A percentile compares a stretch with the other conserved stretches of the same genome.
phyloP scores from a whole-genome alignment of 768 basidiomycete genomes.

The Neoboletus brunneissimus region DNA sequence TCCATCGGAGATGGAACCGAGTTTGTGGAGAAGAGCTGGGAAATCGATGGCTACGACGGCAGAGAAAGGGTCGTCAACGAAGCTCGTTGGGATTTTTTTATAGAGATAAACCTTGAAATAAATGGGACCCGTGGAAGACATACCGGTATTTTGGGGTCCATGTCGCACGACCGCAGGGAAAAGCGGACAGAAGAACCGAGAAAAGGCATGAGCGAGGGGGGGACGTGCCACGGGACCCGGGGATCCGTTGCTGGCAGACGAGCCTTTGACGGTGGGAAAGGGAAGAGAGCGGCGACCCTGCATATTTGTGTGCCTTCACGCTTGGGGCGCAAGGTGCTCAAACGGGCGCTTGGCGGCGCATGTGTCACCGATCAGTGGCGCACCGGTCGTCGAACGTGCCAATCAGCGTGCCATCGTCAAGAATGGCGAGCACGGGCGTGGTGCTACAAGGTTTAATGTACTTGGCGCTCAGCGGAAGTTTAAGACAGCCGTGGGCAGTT shows the following conservation, averaged over 20 bases:
- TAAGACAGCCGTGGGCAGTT: not conserved
- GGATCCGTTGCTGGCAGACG: too few species aligned
- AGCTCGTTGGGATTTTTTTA: not conserved
- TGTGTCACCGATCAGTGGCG: too few species aligned
- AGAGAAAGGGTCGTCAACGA: not conserved
- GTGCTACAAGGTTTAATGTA: slow-evolving; percentile 8
- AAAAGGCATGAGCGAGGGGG: slow-evolving; percentile 1
- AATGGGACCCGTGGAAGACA: slow-evolving; percentile 2
- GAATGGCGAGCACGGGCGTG: slow-evolving; percentile 18
- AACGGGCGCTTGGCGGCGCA: not conserved
- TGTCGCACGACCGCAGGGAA: not conserved
- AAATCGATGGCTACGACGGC: slow-evolving; percentile 22
- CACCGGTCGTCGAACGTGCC: not conserved
- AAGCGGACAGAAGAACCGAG: not conserved
- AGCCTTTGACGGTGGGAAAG: not conserved
- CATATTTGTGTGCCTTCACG: not conserved
- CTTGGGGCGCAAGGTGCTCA: not conserved
- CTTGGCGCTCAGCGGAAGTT: not conserved
- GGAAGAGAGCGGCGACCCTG: not conserved
- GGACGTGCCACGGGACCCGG: not conserved
- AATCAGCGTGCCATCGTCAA: slow-evolving; percentile 9
- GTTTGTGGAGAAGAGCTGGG: slow-evolving; percentile 30
- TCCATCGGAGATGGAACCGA: slow-evolving; percentile 27
- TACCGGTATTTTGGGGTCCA: slow-evolving; percentile 25
- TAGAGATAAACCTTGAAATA: not conserved